Percentiles rank a stretch among this genome's conserved stretches.
phyloP scores from a whole-genome alignment of 2,329 filamentous ascomycete genomes.

The Stachybotrys chartarum region DNA sequence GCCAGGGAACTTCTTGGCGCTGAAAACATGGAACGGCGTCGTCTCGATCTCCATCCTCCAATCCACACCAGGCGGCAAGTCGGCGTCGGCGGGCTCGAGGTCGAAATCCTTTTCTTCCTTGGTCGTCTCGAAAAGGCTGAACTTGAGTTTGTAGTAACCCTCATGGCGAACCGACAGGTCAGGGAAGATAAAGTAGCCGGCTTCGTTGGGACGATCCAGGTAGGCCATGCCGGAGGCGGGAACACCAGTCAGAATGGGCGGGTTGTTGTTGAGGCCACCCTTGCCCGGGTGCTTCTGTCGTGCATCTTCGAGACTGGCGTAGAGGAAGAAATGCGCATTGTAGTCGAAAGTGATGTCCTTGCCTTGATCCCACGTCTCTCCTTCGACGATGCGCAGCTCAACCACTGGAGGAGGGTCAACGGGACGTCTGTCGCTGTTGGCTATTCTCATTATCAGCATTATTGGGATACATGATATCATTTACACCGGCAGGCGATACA shows the following conservation, averaged over 20 bases:
- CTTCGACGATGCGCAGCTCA: constrained; percentile 79
- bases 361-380: constrained; percentile 50
- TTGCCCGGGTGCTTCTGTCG: constrained; percentile 77
- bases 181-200: constrained; percentile 95
- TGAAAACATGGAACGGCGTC: constrained; percentile 78
- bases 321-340: constrained; percentile 97
- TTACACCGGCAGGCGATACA: background rate
- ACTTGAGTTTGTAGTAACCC: constrained; percentile 83
- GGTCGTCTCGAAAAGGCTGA: constrained; percentile 89
- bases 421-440: constrained; percentile 67
- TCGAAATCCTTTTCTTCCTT: constrained; percentile 80
- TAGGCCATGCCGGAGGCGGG: constrained; percentile 95
- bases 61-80: constrained; percentile 55
- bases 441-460: constrained; percentile 16
- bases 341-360: constrained; percentile 81
- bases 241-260: constrained; percentile 86
- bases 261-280: constrained; percentile 60
- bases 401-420: constrained; percentile 94
- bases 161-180: constrained; percentile 95
- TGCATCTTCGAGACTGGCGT: constrained; percentile 81
- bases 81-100: constrained; percentile 34
- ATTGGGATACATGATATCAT: background rate
- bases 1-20: constrained; percentile 97
- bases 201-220: constrained; percentile 72
- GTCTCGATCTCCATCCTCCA: constrained; percentile 90